Base-by-base conservation (phyloP, 108 stramenopile genomes). In the Chaetoceros tenuissimus region DNA sequence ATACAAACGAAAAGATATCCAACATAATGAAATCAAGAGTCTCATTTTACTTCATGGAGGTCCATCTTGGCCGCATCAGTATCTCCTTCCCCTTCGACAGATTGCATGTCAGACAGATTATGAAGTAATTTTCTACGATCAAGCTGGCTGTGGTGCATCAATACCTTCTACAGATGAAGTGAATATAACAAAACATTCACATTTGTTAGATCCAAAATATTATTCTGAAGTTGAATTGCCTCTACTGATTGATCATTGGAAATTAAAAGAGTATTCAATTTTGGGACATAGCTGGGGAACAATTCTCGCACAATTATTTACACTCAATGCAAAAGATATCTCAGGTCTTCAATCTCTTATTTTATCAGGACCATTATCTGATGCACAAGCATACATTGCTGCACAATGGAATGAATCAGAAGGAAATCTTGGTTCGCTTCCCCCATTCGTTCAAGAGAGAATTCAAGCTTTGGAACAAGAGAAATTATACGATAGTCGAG, bases 41-140 rank as follows among this genome's bases (percentile, higher is more conserved):
- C n/a, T n/a, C n/a, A n/a, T 78, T 28, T 31, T 50, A 21, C 26
- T 78, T 34, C 77, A 78, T 48, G 77, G 73, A n/a, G 77, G 77
- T n/a, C 77, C 77, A 17, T 55, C 54, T 34, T 74, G 31, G 30
- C 51, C 64, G 2, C 73, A 74, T 51, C 51, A 67, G 26, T 78
- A 74, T 45, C 51, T 78, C 51, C 43, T 71, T 7, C 73, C 77
- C 23, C 52, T 78, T 26, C 67, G 63, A 48, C 77, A 78, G 49
- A 28, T 63, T 54, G 77, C 77, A 20, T 78, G 77, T 59, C 73
- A 70, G 10, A n/a, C n/a, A n/a, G 63, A 58, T 1, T 47, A 53
- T 18, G 59, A 48, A 30, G 53, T 78, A 22, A 63, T 67, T 46
- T 78, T 78, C 50, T 78, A 78, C 55, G 77, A 78, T 62, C 73